Conservation (phyloP, 2,329 filamentous ascomycete species). For the Colletotrichum graminicola region DNA sequence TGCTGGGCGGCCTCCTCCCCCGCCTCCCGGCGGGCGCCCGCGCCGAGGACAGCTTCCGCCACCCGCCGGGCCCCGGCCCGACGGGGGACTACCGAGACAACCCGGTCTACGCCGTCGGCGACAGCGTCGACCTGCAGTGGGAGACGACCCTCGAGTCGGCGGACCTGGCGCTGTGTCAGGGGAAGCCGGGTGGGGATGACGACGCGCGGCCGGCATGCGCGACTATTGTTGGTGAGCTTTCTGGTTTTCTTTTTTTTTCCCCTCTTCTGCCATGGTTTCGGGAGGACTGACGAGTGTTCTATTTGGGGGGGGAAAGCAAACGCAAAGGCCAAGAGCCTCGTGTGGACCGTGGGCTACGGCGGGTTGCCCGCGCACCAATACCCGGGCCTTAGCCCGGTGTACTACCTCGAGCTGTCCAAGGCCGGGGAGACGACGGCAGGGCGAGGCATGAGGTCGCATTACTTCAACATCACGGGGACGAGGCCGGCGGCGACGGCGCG, state of each 20-base stretch:
- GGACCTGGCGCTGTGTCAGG: conserved; percentile 8
- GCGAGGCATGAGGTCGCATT: not conserved
- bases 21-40: not conserved
- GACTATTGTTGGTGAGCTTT: conserved; percentile 8
- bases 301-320: not conserved
- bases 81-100: conserved; percentile 44
- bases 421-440: not conserved
- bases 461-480: conserved; percentile 14
- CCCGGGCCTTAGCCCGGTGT: conserved; percentile 8
- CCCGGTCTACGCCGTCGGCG: conserved; percentile 43
- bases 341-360: conserved; percentile 2
- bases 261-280: too few relatives aligned
- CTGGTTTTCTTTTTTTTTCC: too few relatives aligned
- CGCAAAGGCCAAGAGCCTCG: not conserved
- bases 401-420: conserved; percentile 6
- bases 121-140: conserved; percentile 47
- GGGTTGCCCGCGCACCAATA: not conserved
- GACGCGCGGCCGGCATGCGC: not conserved
- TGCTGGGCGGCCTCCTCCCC: not conserved
- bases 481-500: not conserved
- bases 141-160: conserved; percentile 34
- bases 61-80: conserved; percentile 1
- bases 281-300: too few relatives aligned
- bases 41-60: conserved; percentile 15
- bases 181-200: not conserved